Evolutionary conservation across 768 basidiomycete species (phyloP), one percentile per base, ranked within the genome.

Genomic region (Phanerochaete carnosa): DNA sequence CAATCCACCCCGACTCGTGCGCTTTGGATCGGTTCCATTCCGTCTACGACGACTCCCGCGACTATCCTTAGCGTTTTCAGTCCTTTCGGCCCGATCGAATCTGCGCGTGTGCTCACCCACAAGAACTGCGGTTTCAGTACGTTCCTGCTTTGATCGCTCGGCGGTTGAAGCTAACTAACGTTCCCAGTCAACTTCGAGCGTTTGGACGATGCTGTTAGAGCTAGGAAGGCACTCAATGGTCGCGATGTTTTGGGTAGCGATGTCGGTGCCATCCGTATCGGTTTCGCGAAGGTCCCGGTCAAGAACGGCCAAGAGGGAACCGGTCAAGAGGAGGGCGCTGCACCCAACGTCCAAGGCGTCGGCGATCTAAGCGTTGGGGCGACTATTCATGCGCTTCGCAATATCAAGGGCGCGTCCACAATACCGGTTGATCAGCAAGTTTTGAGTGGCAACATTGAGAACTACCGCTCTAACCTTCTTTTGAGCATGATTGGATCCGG

Each of bases 1-100:
- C 94, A 95, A 72, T 90, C 90, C 9, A 88, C 91, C 43, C 97
- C 97, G 3, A 98, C 97, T 1, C 80, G 97, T 60, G 96, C 96
- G 1, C 81, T 98, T 23, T 99, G 97, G 96, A 92, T 99, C 68
- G 97, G 97, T 5, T 94, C 92, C 45, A 97, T 99, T 68, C 97
- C 97, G 11, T 90, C 90, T 2, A 92, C 91, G 2, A 98, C 96
- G 12, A 97, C 94, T 5, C 94, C 97, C 8, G 92, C 92, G 2
- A 95, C 94, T 1, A 91, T 99, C 64, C 75, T 98, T 55, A 95
- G 94, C 66, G 92, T 99, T 45, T 99, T 99, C 72, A 94, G 94
- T 67, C 94, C 95, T 22, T 99, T 94, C 69, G 97, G 97, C 0
- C 93, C 95, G 2, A 98, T 99, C 64, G 97, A 99, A 76, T 95